Evolutionary conservation across 2,329 filamentous ascomycete genomes (phyloP).

Genomic region (Cercospora janseana): DNA sequence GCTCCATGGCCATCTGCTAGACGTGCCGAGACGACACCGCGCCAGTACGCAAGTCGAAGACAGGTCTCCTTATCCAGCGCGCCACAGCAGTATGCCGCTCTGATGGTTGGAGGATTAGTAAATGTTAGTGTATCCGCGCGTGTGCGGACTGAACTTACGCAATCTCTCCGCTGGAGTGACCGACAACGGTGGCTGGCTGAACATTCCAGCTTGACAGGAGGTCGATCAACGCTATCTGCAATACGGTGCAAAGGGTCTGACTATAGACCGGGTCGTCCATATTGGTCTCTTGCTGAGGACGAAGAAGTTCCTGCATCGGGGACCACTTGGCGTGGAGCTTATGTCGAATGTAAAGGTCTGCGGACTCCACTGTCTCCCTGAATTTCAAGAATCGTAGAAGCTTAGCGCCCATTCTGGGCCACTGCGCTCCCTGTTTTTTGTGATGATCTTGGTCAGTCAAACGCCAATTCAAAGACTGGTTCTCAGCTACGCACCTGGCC

Average conservation of each 20-base stretch:
- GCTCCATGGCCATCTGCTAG: neutral
- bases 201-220: constrained; percentile 34
- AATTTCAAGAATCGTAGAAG: constrained; percentile 8
- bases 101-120: too few relatives aligned
- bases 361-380: neutral
- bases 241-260: constrained; percentile 6
- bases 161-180: constrained; percentile 37
- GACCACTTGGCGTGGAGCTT: neutral
- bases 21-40: neutral
- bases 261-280: constrained; percentile 20
- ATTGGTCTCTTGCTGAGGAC: neutral
- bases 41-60: neutral
- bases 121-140: too few relatives aligned
- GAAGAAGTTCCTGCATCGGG: neutral
- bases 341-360: neutral
- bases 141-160: too few relatives aligned
- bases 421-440: constrained; percentile 26
- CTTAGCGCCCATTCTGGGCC: constrained; percentile 16
- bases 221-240: constrained; percentile 53
- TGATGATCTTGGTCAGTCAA: too few relatives aligned
- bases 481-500: too few relatives aligned
- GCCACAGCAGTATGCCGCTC: constrained; percentile 24
- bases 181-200: constrained; percentile 26
- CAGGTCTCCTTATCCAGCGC: neutral
- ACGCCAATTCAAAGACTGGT: too few relatives aligned